Conservation (phyloP, 495 filamentous ascomycete species). For the Penicillium robsamsonii region DNA sequence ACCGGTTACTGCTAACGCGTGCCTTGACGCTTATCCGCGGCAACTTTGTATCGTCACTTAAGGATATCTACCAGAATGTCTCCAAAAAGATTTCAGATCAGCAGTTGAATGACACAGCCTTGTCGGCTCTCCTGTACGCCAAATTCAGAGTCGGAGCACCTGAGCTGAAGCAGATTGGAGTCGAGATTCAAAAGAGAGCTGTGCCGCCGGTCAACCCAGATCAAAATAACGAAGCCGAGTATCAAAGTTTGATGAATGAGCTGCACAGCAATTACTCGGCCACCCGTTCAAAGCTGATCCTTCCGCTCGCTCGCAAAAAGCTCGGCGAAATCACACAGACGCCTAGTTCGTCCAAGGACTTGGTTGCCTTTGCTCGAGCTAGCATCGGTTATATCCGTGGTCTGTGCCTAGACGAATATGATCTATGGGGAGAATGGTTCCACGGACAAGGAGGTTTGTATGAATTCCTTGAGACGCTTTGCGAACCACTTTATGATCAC, state of each 20-base stretch:
- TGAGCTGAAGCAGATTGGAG: constrained; percentile 62
- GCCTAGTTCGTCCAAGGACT: constrained; percentile 63
- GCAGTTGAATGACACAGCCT: constrained; percentile 71
- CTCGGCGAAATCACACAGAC: constrained; percentile 63
- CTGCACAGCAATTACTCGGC: constrained; percentile 64
- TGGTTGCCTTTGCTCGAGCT: constrained; percentile 66
- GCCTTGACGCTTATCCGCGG: constrained; percentile 81
- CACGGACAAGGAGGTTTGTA: constrained; percentile 65
- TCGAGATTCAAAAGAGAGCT: constrained; percentile 68
- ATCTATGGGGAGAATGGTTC: constrained; percentile 75
- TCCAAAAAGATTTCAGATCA: constrained; percentile 66
- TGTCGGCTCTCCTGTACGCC: constrained; percentile 73
- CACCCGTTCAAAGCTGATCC: constrained; percentile 56
- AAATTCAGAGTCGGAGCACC: constrained; percentile 71
- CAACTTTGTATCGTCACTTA: constrained; percentile 70
- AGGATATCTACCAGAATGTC: constrained; percentile 68
- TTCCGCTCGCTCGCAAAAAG: constrained; percentile 60
- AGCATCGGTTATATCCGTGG: constrained; percentile 69
- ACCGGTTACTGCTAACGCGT: constrained; percentile 67
- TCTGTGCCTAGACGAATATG: constrained; percentile 70
- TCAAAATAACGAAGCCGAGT: constrained; percentile 62
- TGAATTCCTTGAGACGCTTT: constrained; percentile 69
- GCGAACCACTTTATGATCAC: constrained; percentile 73
- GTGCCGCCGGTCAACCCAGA: constrained; percentile 59
- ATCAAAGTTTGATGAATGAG: constrained; percentile 63